Evolutionary conservation across 257 asterid species (phyloP), one percentile per base, ranked within the genome.

Genomic region (Cruciata laevipes): DNA sequence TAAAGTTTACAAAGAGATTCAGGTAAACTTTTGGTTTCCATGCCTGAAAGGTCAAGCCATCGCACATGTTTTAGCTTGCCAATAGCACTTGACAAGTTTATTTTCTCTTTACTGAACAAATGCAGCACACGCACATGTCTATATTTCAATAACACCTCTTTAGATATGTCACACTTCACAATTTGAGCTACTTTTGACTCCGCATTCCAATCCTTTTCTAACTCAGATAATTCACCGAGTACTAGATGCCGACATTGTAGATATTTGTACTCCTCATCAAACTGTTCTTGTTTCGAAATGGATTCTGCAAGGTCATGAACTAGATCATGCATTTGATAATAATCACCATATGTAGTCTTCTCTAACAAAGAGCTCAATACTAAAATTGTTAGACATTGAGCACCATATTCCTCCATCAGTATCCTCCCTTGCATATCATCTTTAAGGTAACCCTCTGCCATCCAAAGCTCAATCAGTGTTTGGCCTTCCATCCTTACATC

Each of bases 271-370:
- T n/a, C n/a, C n/a, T n/a, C n/a, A n/a, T n/a, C n/a, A n/a, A n/a
- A n/a, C n/a, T n/a, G 55, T 27, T 68, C 42, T 1, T 35, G 18
- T 16, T 62, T 52, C 20, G 72, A 61, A 61, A 82, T 11, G 0
- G 60, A 68, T 20, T 49, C 40, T 10, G 82, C 82, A 57, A 82
- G 73, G 68, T 67, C 80, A 58, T 79, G 82, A 20, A 77, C 84
- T 51, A 76, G 72, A 61, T 61, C 66, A 21, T 61, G 66, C 66
- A 61, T 16, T 61, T 24, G 24, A 59, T 59, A 59, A 12, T 5
- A 30, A 0, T 12, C 51, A 2, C 20, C 3, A 8, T 0, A 7
- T 31, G 30, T n/a, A n/a, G n/a, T 62, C 30, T 53, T n/a, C 60
- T 53, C 72, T 25, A 81, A 40, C 49, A 81, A 73, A 12, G 81